These are phyloP conservation scores for Tetrapisispora arboricola DNA, from an alignment of 805 yeast genomes.

Conservation along the genomic window DNA sequence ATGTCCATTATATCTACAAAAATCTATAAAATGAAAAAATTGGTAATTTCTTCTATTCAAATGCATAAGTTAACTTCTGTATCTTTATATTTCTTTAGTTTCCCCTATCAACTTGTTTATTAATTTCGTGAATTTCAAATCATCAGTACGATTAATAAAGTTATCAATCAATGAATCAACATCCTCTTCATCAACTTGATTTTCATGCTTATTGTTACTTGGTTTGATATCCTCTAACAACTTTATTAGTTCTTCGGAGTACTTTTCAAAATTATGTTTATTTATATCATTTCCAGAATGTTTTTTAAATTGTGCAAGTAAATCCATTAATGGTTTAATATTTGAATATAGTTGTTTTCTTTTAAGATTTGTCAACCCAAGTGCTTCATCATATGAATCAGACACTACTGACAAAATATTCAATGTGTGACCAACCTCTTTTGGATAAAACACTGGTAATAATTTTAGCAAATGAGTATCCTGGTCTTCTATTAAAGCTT, in stretches of 20 bases:
- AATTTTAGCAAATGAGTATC: not conserved
- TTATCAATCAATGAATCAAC: not conserved
- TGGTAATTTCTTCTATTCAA: no score
- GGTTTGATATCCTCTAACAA: not conserved
- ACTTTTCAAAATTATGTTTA: not conserved
- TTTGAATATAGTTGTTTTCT: conserved; percentile 8
- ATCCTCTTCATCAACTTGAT: no score
- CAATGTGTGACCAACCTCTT: not conserved
- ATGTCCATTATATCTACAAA: no score
- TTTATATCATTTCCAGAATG: conserved; percentile 3
- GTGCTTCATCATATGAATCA: conserved; percentile 6
- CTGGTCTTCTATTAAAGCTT: not conserved
- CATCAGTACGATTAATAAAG: not conserved
- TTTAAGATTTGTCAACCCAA: conserved; percentile 8
- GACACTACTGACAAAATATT: conserved; percentile 7
- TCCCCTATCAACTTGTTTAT: not conserved
- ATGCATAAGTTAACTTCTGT: no score
- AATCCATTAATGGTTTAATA: conserved; percentile 5
- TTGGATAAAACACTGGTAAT: not conserved
- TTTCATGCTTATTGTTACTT: no score
- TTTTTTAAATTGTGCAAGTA: conserved; percentile 5
- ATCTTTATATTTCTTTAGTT: not conserved
- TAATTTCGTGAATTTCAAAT: not conserved
- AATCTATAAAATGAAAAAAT: no score
- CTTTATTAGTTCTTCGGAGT: not conserved